These are phyloP conservation scores for Zasmidium angulare DNA, from an alignment of 2,329 filamentous ascomycete genomes.

Conservation along the genomic window DNA sequence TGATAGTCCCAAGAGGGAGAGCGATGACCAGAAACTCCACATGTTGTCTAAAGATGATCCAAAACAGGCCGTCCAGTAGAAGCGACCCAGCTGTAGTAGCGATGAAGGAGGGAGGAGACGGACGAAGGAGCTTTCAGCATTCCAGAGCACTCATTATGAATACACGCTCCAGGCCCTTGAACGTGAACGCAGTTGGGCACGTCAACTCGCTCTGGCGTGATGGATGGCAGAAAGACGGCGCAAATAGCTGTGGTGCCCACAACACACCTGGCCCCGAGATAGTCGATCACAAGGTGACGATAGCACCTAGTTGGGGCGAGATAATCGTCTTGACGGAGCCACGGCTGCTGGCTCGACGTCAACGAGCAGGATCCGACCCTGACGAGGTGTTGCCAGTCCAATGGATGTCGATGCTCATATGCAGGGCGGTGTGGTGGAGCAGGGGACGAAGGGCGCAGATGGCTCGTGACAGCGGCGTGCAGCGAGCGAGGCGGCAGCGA, in stretches of 20 bases:
- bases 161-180: background rate
- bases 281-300: background rate
- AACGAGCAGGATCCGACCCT: background rate
- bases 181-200: background rate
- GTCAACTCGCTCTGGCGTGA: slow-evolving; percentile 6
- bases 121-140: slow-evolving; percentile 4
- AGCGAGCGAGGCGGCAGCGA: background rate
- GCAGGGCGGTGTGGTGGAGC: background rate
- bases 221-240: slow-evolving; percentile 6
- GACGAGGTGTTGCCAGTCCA: background rate
- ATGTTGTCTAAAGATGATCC: background rate
- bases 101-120: background rate
- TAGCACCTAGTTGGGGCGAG: background rate
- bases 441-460: background rate
- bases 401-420: background rate
- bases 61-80: background rate
- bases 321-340: background rate
- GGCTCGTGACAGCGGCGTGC: slow-evolving; percentile 6
- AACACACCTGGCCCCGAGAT: background rate
- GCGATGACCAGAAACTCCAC: background rate
- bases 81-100: background rate
- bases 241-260: background rate
- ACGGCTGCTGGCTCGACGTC: background rate
- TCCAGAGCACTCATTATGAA: slow-evolving; percentile 11
- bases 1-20: background rate